Conservation (phyloP, 768 basidiomycete genomes). For the Tricholomella constricta region DNA sequence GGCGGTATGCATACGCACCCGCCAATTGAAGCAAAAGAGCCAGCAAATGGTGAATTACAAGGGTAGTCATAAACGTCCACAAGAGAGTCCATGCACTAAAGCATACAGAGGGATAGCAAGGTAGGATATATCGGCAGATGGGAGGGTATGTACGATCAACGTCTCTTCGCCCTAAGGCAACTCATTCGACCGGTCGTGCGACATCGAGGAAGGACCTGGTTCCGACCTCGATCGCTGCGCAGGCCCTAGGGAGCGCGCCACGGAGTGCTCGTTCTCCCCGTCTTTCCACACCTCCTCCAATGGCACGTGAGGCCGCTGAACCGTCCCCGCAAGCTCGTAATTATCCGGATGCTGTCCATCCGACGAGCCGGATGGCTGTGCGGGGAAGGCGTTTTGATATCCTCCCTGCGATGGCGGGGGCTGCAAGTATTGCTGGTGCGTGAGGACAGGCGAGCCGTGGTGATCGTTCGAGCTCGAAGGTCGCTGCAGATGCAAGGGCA, state of each 20-base stretch:
- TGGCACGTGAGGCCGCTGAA: constrained; percentile 30
- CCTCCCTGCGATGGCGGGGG: background rate
- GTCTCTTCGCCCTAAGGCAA: no score
- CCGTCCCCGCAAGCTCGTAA: constrained; percentile 36
- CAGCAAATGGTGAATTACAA: no score
- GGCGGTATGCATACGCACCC: no score
- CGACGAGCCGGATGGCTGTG: background rate
- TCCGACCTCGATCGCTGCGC: no score
- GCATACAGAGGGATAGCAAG: no score
- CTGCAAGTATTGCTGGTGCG: constrained; percentile 16
- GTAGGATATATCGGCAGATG: no score
- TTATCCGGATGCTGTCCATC: constrained; percentile 11
- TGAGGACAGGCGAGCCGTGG: constrained; percentile 10
- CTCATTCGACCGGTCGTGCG: no score
- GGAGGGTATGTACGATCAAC: no score
- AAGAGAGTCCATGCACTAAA: no score
- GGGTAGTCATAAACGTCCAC: no score
- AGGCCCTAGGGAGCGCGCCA: constrained; percentile 7
- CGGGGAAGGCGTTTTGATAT: constrained; percentile 16
- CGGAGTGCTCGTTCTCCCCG: constrained; percentile 21
- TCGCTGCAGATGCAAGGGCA: constrained; percentile 39
- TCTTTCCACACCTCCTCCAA: constrained; percentile 39
- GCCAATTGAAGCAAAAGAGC: no score
- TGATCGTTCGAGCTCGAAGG: constrained; percentile 6
- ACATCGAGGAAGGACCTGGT: no score